These are phyloP conservation scores for Rutstroemia sp. DNA, from an alignment of 2,329 filamentous ascomycete genomes.

Conservation along the genomic window DNA sequence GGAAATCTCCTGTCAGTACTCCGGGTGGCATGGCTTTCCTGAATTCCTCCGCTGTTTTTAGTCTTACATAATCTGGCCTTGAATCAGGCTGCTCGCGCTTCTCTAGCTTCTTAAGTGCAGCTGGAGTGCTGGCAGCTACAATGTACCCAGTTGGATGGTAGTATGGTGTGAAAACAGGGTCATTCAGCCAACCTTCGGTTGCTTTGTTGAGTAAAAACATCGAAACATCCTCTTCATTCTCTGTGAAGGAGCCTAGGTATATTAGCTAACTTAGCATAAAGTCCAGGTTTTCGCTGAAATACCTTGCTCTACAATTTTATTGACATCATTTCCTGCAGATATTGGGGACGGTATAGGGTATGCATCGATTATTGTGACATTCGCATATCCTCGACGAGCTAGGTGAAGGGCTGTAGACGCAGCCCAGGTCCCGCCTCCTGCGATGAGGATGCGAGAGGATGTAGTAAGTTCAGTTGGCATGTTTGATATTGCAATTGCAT, in stretches of 20 bases:
- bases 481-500: background rate
- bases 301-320: conserved; percentile 45
- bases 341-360: conserved; percentile 34
- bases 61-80: conserved; percentile 26
- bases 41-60: conserved; percentile 40
- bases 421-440: conserved; percentile 37
- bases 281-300: background rate
- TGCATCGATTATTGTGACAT: conserved; percentile 42
- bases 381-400: conserved; percentile 36
- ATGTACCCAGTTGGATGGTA: conserved; percentile 42
- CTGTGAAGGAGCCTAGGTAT: conserved; percentile 23
- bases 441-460: conserved; percentile 29
- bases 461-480: conserved; percentile 5
- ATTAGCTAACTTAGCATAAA: background rate
- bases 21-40: conserved; percentile 43
- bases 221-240: conserved; percentile 21
- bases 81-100: conserved; percentile 30
- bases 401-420: conserved; percentile 38
- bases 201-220: conserved; percentile 31
- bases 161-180: conserved; percentile 35
- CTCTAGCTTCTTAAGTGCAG: conserved; percentile 32
- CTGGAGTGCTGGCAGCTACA: conserved; percentile 35
- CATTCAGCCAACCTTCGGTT: conserved; percentile 36
- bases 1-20: conserved; percentile 42
- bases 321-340: conserved; percentile 52